Conservation (phyloP, 768 basidiomycete species). For the Tephrocybe sp. region DNA sequence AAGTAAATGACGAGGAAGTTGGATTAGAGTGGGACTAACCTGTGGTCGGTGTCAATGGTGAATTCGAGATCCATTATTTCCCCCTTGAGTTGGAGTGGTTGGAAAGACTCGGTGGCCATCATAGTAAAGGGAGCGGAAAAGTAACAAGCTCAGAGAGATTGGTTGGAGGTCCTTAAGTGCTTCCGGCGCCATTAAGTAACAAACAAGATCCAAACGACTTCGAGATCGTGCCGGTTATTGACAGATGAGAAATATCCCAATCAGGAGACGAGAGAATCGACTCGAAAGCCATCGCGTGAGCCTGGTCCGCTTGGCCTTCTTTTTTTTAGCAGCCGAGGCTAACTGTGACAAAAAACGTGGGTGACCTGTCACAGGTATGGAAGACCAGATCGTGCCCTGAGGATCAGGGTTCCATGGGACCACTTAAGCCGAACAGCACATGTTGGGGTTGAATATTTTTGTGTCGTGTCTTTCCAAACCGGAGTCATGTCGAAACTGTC, state of each 20-base stretch:
- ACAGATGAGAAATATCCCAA: slow-evolving; percentile 38
- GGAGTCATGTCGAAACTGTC: slow-evolving; percentile 33
- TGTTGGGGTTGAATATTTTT: slow-evolving; percentile 35
- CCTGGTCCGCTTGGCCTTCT: slow-evolving; percentile 20
- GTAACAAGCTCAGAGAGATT: slow-evolving; percentile 48
- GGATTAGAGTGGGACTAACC: slow-evolving; percentile 33
- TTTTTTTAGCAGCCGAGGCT: slow-evolving; percentile 20
- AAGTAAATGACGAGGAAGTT: slow-evolving; percentile 31
- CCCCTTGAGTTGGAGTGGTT: slow-evolving; percentile 67
- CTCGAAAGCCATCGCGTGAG: slow-evolving; percentile 19
- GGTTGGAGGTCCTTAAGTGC: slow-evolving; percentile 49
- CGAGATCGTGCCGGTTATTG: slow-evolving; percentile 47
- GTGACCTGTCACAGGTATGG: slow-evolving; percentile 26
- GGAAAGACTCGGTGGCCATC: slow-evolving; percentile 57
- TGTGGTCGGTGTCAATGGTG: slow-evolving; percentile 68
- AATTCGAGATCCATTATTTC: slow-evolving; percentile 80
- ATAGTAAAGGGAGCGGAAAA: slow-evolving; percentile 46
- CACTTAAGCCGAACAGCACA: slow-evolving; percentile 23
- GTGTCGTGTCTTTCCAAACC: slow-evolving; percentile 28
- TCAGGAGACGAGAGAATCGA: slow-evolving; percentile 24
- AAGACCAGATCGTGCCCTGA: slow-evolving; percentile 38
- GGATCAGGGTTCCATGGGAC: slow-evolving; percentile 33
- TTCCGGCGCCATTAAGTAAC: slow-evolving; percentile 65
- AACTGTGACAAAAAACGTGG: slow-evolving; percentile 31
- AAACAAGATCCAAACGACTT: slow-evolving; percentile 36